These are phyloP conservation scores for Hypsizygus ulmarius DNA, from an alignment of 1,284 basidiomycete species.

Conservation along the genomic window DNA sequence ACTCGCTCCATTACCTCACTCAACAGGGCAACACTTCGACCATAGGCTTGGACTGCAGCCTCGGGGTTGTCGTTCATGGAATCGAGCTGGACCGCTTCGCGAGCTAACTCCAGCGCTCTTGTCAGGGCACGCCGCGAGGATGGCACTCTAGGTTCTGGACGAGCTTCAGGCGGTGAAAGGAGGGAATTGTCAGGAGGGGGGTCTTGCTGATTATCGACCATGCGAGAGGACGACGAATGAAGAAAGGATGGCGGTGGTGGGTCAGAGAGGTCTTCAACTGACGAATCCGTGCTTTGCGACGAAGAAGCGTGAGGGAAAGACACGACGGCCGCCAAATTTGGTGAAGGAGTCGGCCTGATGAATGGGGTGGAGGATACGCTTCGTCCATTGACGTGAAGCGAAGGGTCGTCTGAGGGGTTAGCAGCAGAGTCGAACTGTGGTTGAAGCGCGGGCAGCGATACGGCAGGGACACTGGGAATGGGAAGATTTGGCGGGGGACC, in stretches of 20 bases:
- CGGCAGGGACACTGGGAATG: slow-evolving; percentile 57
- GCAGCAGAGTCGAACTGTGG: slow-evolving; percentile 21
- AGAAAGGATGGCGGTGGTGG: slow-evolving; percentile 52
- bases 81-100: slow-evolving; percentile 79
- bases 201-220: slow-evolving; percentile 31
- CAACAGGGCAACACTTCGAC: slow-evolving; percentile 74
- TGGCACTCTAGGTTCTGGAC: slow-evolving; percentile 43
- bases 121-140: slow-evolving; percentile 79
- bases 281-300: slow-evolving; percentile 33
- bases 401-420: slow-evolving; percentile 19
- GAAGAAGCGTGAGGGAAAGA: slow-evolving; percentile 53
- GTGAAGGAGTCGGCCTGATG: slow-evolving; percentile 49
- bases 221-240: slow-evolving; percentile 35
- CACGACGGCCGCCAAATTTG: slow-evolving; percentile 56
- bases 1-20: slow-evolving; percentile 87
- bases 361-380: slow-evolving; percentile 37
- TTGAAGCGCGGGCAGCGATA: slow-evolving; percentile 5
- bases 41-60: slow-evolving; percentile 77
- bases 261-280: slow-evolving; percentile 56
- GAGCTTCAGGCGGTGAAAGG: slow-evolving; percentile 41
- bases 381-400: slow-evolving; percentile 28
- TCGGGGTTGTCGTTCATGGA: slow-evolving; percentile 80
- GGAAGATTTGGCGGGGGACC: slow-evolving; percentile 73
- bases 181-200: slow-evolving; percentile 33
- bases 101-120: slow-evolving; percentile 75